Percentiles rank a stretch among this genome's conserved stretches.
Conservation (phyloP, 257 asterid species). For the Anisodus acutangulus region DNA sequence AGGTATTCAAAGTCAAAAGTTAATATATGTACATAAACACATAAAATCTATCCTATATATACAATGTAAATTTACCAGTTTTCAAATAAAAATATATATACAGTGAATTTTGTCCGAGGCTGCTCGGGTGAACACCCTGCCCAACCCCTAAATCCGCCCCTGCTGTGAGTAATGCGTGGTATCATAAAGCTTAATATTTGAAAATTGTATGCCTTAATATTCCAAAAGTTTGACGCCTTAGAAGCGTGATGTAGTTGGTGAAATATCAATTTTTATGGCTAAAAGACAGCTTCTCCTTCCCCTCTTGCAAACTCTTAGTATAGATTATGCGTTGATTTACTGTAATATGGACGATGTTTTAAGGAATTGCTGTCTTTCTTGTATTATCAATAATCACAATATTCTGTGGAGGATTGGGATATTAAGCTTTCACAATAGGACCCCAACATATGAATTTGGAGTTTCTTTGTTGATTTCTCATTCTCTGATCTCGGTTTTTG, state of each 20-base stretch:
- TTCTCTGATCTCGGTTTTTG: conserved; percentile 33
- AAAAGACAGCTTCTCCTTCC: not conserved
- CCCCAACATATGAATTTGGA: not conserved
- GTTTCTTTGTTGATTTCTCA: conserved; percentile 26
- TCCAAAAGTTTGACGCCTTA: not conserved
- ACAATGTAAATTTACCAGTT: too few species aligned
- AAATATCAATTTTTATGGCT: not conserved
- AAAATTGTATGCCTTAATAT: not conserved
- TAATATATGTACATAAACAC: too few species aligned
- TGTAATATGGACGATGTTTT: not conserved
- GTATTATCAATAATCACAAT: not conserved
- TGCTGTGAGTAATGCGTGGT: not conserved
- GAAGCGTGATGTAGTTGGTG: not conserved
- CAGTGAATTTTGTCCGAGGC: too few species aligned
- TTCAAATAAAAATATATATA: too few species aligned
- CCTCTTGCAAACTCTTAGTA: not conserved
- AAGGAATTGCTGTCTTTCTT: not conserved
- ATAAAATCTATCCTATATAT: too few species aligned
- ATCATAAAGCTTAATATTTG: not conserved
- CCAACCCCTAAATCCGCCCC: too few species aligned
- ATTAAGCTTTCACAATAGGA: not conserved
- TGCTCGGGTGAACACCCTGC: too few species aligned
- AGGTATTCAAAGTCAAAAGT: too few species aligned
- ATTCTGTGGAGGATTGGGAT: not conserved
- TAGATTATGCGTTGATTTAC: not conserved